phyloP scores from a whole-genome alignment of 164 flowering plant species.

The Houttuynia cordata region DNA sequence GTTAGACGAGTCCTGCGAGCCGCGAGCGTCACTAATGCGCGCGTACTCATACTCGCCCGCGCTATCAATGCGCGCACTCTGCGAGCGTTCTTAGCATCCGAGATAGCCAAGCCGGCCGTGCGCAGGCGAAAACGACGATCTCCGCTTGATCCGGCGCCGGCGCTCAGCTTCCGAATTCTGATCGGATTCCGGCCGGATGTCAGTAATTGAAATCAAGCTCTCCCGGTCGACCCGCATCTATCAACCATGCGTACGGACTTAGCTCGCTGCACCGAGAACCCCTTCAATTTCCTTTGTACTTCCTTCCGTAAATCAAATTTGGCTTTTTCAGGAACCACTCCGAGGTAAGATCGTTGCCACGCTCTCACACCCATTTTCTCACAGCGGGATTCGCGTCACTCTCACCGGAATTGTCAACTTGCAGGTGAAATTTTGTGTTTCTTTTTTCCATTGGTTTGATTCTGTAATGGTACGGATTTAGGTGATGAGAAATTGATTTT shows the following conservation, averaged over 20 bases:
- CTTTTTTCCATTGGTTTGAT: background rate
- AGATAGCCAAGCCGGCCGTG: too few species aligned
- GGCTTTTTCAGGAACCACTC: slow-evolving; percentile 42
- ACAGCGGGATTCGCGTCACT: slow-evolving; percentile 58
- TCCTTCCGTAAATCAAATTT: background rate
- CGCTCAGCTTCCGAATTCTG: background rate
- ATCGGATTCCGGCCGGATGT: slow-evolving; percentile 15
- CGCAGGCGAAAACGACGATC: background rate
- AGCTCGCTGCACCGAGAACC: background rate
- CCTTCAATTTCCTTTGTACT: background rate
- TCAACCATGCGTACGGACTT: slow-evolving; percentile 45
- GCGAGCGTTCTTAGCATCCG: too few species aligned
- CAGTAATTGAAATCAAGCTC: slow-evolving; percentile 60
- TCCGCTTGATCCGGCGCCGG: background rate
- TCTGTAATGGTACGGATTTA: background rate
- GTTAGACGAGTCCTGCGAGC: too few species aligned
- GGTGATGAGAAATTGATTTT: too few species aligned
- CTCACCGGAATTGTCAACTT: slow-evolving; percentile 61
- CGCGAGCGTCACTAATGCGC: too few species aligned
- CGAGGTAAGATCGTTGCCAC: slow-evolving; percentile 56
- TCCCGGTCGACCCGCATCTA: slow-evolving; percentile 62
- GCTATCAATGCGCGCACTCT: too few species aligned
- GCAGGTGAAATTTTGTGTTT: slow-evolving; percentile 34
- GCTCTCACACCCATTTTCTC: slow-evolving; percentile 50
- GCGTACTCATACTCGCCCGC: too few species aligned